A percentile compares a stretch with the other conserved stretches of the same genome.
Evolutionary conservation across 768 basidiomycete species (phyloP).

Genomic region (Baorangia bicolor): DNA sequence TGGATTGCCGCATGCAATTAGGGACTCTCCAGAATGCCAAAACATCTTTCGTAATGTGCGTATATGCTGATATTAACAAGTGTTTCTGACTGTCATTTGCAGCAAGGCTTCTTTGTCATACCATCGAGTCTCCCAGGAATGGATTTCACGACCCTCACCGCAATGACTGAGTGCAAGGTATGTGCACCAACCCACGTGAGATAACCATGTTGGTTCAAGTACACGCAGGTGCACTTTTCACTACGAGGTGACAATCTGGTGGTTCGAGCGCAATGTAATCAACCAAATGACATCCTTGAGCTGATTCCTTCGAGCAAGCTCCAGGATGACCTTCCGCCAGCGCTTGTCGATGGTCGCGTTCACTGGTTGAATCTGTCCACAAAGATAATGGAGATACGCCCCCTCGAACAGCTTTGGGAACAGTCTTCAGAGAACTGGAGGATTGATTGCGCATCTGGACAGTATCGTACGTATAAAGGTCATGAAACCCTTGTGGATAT

Average conservation of each 20-base stretch:
- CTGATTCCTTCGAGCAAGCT: conserved; percentile 19
- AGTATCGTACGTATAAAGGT: background rate
- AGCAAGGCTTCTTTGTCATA: background rate
- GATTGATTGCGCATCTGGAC: background rate
- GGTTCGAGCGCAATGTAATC: conserved; percentile 4
- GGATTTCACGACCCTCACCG: background rate
- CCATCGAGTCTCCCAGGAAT: background rate
- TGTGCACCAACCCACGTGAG: no score
- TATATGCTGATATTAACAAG: background rate
- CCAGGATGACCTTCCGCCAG: conserved; percentile 17
- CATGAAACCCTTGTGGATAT: conserved; percentile 18
- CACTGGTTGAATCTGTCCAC: conserved; percentile 27
- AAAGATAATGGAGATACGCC: conserved; percentile 22
- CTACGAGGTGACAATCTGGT: background rate
- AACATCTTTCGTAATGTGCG: background rate
- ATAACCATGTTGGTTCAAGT: background rate
- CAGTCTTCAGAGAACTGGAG: conserved; percentile 21
- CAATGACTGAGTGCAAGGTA: background rate
- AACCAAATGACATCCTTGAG: conserved; percentile 5
- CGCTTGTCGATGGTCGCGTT: conserved; percentile 2
- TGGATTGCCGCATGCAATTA: conserved; percentile 5
- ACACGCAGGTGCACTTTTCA: conserved; percentile 16
- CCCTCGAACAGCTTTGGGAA: conserved; percentile 18
- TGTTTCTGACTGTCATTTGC: no score
- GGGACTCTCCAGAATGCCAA: background rate